A percentile compares a stretch with the other conserved stretches of the same genome.
These are phyloP conservation scores for Lepidium aucheri DNA, from an alignment of 345 rosid species.

Conservation along the genomic window DNA sequence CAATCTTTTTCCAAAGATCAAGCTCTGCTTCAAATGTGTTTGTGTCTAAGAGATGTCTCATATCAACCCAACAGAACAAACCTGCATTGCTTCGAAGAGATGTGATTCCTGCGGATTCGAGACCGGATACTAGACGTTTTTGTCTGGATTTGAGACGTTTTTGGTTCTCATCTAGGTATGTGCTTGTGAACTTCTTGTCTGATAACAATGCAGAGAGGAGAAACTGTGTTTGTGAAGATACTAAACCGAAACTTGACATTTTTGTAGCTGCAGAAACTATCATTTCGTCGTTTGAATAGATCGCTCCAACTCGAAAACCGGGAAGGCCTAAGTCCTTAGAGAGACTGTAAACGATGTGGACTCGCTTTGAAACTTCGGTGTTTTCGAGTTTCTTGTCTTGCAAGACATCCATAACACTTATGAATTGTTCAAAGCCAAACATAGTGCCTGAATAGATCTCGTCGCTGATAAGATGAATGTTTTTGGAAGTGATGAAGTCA, in stretches of 20 bases:
- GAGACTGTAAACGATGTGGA: slow-evolving; percentile 67
- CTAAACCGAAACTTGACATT: slow-evolving; percentile 83
- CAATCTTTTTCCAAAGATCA: slow-evolving; percentile 70
- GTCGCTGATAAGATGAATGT: slow-evolving; percentile 67
- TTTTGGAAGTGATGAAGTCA: slow-evolving; percentile 46
- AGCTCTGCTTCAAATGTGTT: slow-evolving; percentile 72
- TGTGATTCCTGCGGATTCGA: slow-evolving; percentile 50
- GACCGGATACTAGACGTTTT: slow-evolving; percentile 47
- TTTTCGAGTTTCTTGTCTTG: slow-evolving; percentile 43
- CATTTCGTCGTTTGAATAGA: slow-evolving; percentile 61
- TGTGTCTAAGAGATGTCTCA: slow-evolving; percentile 59
- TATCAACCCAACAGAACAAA: slow-evolving; percentile 79
- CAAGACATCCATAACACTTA: slow-evolving; percentile 61
- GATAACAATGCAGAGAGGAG: slow-evolving; percentile 63
- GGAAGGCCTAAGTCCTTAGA: slow-evolving; percentile 81
- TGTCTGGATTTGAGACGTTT: slow-evolving; percentile 49
- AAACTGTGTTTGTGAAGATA: slow-evolving; percentile 73
- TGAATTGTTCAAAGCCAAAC: slow-evolving; percentile 54
- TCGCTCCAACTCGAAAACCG: slow-evolving; percentile 81
- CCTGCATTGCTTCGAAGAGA: slow-evolving; percentile 63
- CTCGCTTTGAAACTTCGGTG: slow-evolving; percentile 42
- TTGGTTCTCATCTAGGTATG: slow-evolving; percentile 50
- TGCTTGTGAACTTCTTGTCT: slow-evolving; percentile 59
- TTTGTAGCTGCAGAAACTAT: slow-evolving; percentile 73
- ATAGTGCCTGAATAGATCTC: slow-evolving; percentile 82